These are phyloP conservation scores for Backusella australiensis DNA, from an alignment of 192 early-diverging fungal genomes.

Conservation along the genomic window DNA sequence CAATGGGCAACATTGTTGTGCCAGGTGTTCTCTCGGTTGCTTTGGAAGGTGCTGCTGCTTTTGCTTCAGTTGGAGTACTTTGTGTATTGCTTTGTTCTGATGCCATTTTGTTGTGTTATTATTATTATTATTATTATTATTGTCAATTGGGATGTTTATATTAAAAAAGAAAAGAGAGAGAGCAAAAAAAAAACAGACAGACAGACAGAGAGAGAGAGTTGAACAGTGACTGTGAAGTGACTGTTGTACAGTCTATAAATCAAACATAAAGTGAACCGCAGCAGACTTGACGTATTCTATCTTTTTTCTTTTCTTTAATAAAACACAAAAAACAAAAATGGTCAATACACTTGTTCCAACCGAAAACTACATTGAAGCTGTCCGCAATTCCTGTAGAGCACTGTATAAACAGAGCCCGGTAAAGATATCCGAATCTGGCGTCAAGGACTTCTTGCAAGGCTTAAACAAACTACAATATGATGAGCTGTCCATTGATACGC, in stretches of 20 bases:
- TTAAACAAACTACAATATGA: slow-evolving; percentile 33
- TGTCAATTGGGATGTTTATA: neutral
- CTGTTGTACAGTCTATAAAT: neutral
- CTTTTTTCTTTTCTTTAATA: neutral
- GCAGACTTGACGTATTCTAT: neutral
- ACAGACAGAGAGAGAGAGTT: neutral
- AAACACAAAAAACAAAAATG: neutral
- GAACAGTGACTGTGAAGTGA: neutral
- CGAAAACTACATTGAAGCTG: slow-evolving; percentile 35
- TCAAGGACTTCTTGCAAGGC: slow-evolving; percentile 32
- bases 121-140: neutral
- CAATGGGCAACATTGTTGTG: slow-evolving; percentile 54
- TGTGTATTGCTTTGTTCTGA: neutral
- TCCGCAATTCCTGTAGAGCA: slow-evolving; percentile 37
- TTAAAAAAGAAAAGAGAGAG: neutral
- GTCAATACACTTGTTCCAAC: slow-evolving; percentile 10
- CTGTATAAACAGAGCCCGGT: slow-evolving; percentile 27
- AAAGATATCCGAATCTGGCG: slow-evolving; percentile 29
- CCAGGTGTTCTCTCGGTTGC: slow-evolving; percentile 37
- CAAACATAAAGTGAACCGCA: neutral
- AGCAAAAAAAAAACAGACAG: neutral
- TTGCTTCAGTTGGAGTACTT: neutral
- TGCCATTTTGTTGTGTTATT: neutral
- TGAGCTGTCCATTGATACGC: slow-evolving; percentile 48
- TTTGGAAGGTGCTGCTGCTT: neutral